These are phyloP conservation scores for Solanum clarkiae DNA, from an alignment of 257 asterid genomes.

Conservation along the genomic window DNA sequence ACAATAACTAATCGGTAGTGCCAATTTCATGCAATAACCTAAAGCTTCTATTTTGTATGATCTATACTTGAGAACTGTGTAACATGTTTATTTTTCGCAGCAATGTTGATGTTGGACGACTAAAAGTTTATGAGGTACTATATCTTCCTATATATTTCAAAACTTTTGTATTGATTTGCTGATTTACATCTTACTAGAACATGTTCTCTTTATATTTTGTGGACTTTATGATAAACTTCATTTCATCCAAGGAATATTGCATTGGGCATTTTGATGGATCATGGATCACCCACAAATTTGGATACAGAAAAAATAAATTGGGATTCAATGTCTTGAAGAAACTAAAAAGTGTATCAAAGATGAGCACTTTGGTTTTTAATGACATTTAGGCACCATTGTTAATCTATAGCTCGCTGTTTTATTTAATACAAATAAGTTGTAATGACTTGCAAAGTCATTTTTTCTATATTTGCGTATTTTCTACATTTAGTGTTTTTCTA, in stretches of 20 bases:
- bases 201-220: not conserved
- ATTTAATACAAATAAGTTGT: not conserved
- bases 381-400: not conserved
- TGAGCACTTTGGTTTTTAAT: too few relatives aligned
- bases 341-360: constrained; percentile 33
- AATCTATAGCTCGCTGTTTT: not conserved
- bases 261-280: constrained; percentile 81
- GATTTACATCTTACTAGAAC: not conserved
- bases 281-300: not conserved
- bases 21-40: constrained; percentile 71
- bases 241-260: constrained; percentile 58
- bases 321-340: constrained; percentile 80
- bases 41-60: constrained; percentile 63
- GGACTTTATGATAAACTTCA: not conserved
- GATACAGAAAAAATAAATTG: constrained; percentile 66
- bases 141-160: not conserved
- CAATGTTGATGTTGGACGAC: constrained; percentile 52
- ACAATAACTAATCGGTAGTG: constrained; percentile 68
- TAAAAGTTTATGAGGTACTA: constrained; percentile 68
- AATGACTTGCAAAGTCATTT: too few relatives aligned
- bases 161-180: not conserved
- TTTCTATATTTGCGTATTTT: too few relatives aligned
- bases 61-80: constrained; percentile 79
- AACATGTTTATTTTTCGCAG: constrained; percentile 82
- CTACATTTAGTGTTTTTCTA: too few relatives aligned